Conservation (phyloP, 2,329 filamentous ascomycete genomes). For the Talaromyces pinophilus region DNA sequence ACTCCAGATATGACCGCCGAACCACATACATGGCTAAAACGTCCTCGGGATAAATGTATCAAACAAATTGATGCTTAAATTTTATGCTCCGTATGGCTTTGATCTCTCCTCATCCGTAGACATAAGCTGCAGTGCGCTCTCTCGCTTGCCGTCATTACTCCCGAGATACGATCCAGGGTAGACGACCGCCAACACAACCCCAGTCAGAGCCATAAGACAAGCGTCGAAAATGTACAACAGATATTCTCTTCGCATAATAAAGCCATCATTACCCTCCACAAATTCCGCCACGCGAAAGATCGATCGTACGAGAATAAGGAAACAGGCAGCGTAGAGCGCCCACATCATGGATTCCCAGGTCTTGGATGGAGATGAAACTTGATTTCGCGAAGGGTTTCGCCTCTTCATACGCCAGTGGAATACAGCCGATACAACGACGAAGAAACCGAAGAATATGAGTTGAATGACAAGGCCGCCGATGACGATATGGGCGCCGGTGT, state of each 20-base stretch:
- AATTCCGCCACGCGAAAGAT: conserved; percentile 30
- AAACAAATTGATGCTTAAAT: background rate
- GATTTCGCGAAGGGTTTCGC: background rate
- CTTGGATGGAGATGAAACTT: background rate
- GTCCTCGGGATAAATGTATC: background rate
- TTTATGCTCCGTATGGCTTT: background rate
- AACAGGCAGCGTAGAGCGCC: conserved; percentile 28
- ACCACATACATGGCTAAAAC: no score
- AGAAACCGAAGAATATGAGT: conserved; percentile 36
- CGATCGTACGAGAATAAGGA: conserved; percentile 27
- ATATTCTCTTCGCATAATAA: conserved; percentile 26
- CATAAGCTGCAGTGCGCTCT: background rate
- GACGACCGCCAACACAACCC: background rate
- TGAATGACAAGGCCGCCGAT: conserved; percentile 36
- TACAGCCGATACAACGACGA: conserved; percentile 30
- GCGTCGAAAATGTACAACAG: conserved; percentile 31
- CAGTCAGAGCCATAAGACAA: conserved; percentile 25
- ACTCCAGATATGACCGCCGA: background rate
- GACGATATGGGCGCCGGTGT: conserved; percentile 28
- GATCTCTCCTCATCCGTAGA: background rate
- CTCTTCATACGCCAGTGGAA: conserved; percentile 26
- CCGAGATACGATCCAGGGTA: background rate
- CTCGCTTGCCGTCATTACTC: background rate
- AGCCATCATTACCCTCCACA: conserved; percentile 26
- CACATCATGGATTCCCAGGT: conserved; percentile 33